A percentile compares a stretch with the other conserved stretches of the same genome.
Evolutionary conservation across 371 early-diverging fungal genomes (phyloP).

Genomic region (Mortierella sp.): DNA sequence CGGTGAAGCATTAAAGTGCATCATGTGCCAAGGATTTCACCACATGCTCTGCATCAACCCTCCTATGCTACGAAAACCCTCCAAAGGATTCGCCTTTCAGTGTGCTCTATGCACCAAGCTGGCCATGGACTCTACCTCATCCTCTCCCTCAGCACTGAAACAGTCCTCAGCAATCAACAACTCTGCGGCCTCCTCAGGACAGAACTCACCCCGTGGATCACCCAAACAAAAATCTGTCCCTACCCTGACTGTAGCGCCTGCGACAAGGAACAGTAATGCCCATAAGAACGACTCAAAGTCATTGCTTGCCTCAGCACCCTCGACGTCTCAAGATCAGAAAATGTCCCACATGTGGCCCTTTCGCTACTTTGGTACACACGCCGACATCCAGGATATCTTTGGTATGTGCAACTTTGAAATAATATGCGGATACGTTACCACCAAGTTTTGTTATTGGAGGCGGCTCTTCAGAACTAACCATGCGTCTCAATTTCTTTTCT

Average conservation of each 20-base stretch:
- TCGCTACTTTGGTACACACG: conserved; percentile 89
- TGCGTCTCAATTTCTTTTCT: neutral
- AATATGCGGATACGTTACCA: neutral
- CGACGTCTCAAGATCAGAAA: conserved; percentile 40
- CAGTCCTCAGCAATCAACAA: conserved; percentile 29
- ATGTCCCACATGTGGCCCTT: conserved; percentile 87
- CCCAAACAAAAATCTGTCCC: conserved; percentile 47
- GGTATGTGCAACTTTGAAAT: conserved; percentile 55
- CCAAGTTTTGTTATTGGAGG: neutral
- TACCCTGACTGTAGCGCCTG: conserved; percentile 25
- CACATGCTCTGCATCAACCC: conserved; percentile 87
- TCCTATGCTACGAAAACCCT: conserved; percentile 78
- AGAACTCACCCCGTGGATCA: conserved; percentile 51
- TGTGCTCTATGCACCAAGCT: conserved; percentile 77
- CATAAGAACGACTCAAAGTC: conserved; percentile 14
- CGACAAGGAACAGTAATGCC: conserved; percentile 1
- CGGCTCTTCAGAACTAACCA: neutral
- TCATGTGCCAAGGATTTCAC: conserved; percentile 78
- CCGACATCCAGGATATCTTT: conserved; percentile 76
- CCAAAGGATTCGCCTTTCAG: conserved; percentile 89
- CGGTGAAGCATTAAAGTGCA: conserved; percentile 75
- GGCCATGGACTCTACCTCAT: conserved; percentile 34
- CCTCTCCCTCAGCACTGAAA: conserved; percentile 31
- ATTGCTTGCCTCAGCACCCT: conserved; percentile 20
- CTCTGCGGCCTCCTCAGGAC: conserved; percentile 44